Base-by-base conservation (phyloP, 2,329 filamentous ascomycete species). In the Pyrenochaeta sp. region DNA sequence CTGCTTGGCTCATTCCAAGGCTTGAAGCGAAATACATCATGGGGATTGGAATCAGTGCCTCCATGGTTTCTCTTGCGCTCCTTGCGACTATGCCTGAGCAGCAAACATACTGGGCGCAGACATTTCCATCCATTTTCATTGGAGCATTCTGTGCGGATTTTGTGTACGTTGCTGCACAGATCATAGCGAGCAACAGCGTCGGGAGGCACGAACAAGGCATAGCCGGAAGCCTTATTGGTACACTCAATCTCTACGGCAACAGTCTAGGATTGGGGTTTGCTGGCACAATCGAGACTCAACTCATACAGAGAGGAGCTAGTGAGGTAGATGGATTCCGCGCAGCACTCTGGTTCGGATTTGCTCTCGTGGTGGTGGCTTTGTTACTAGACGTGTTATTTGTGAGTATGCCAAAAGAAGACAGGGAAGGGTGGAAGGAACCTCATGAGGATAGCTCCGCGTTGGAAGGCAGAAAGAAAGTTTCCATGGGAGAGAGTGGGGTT, bases 141-240 rank as follows among this genome's bases (percentile, higher is more conserved):
- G 53, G 53, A 4, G 55, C 65, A 2, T 53, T 75, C 53, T 77
- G 74, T 20, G 77, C 77, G 0, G 79, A 82, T 45, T 73, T 81
- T 2, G 71, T 79, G 4, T 80, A 75, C 77, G 0, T 18, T 8
- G 77, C 76, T 0, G 77, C 77, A 0, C 77, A 81, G 45, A 77
- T 82, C 4, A 79, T 82, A 40, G 77, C 78, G 0, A 81, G 79
- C 40, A 80, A 81, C 42, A 73, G 72, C 1, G 78, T 82, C 20
- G 67, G 57, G 3, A 67, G 71, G 3, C 68, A 72, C 4, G 71
- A 82, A 15, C 78, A 82, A 36, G 80, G 80, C 0, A 68, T 81
- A 3, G 79, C 79, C 0, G 76, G 73, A 0, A 77, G 72, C 10
- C 60, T 83, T 2, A 72, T 82, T 6, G 77, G 78, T 1, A 74